Base-by-base conservation (phyloP, 331 rosid genomes). In the Pyracantha coccinea region DNA sequence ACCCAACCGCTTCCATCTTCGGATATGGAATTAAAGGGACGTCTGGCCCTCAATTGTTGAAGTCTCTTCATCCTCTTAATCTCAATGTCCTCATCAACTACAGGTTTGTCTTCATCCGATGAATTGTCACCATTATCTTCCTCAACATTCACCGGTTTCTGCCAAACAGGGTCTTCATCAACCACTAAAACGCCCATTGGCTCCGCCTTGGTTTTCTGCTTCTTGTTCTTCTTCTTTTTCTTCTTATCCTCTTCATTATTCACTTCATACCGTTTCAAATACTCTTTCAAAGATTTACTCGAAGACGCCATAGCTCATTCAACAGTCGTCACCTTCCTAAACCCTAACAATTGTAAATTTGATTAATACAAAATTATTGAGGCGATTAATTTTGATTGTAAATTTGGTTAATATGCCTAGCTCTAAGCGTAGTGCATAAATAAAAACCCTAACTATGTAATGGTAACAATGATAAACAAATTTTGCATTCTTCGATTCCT, bases 1-100 rank as follows among this genome's bases (percentile, higher is more conserved):
- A 94, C 78, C 97, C 99, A 94, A 82, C 99, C 99, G 82, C 99
- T 94, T 59, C 99, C 99, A 81, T 94, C 98, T 76, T 91, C 96
- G 2, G 93, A 88, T 76, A 94, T 86, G 61, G 88, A 85, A 86
- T 90, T 80, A 79, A 77, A 79, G 29, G 90, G 80, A 58, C 90
- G 99, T 16, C 78, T 85, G 15, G 96, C 96, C 84, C 83, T 87
- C 53, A 90, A 75, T 61, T 76, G 82, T 85, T 94, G 96, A 64
- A 89, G 97, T 85, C 96, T 85, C 78, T 81, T 91, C 97, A 92
- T 88, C 66, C 96, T 83, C 78, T 88, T 94, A 59, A 91, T 94
- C 85, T 94, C 99, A 78, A 94, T 83, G 74, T 91, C 97, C 79
- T 88, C 99, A 68, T 91, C 82, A 78, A 92, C 76, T 69, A 80